Conservation (phyloP, 768 basidiomycete species). For the Boletus subparvulus region DNA sequence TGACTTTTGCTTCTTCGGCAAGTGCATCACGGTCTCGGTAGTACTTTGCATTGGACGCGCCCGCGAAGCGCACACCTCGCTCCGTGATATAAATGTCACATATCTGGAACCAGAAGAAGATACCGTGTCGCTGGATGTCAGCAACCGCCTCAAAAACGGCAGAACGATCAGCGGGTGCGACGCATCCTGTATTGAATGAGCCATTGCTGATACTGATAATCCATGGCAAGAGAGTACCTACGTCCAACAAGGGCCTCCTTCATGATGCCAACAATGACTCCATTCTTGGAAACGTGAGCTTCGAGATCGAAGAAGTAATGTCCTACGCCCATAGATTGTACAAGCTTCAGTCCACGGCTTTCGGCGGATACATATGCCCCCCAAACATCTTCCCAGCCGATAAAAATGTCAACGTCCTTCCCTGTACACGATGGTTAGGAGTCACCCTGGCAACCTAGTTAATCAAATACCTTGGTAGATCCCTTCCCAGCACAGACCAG, state of each 20-base stretch:
- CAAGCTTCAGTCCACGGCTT: conserved; percentile 30
- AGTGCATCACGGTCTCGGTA: conserved; percentile 27
- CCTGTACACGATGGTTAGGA: conserved; percentile 12
- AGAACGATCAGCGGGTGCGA: conserved; percentile 25
- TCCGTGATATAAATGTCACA: conserved; percentile 32
- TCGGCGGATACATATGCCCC: conserved; percentile 23
- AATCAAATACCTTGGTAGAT: conserved; percentile 24
- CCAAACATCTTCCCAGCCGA: conserved; percentile 29
- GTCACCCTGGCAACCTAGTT: neutral
- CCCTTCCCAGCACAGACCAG: conserved; percentile 28
- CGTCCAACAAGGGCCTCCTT: conserved; percentile 30
- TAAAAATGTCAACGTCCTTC: conserved; percentile 29
- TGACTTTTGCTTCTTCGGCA: conserved; percentile 16
- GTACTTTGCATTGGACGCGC: conserved; percentile 16
- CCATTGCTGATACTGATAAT: too few species aligned
- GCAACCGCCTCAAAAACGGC: conserved; percentile 32
- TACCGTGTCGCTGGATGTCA: conserved; percentile 32
- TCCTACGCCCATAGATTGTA: conserved; percentile 29
- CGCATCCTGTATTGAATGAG: conserved; percentile 19
- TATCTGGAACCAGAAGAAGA: conserved; percentile 17
- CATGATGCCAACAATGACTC: conserved; percentile 32
- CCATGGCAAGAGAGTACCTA: conserved; percentile 5
- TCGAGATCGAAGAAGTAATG: conserved; percentile 31
- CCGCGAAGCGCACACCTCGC: conserved; percentile 29
- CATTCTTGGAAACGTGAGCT: conserved; percentile 33